Conservation (phyloP, 257 asterid species). For the Nicotiana undulata region DNA sequence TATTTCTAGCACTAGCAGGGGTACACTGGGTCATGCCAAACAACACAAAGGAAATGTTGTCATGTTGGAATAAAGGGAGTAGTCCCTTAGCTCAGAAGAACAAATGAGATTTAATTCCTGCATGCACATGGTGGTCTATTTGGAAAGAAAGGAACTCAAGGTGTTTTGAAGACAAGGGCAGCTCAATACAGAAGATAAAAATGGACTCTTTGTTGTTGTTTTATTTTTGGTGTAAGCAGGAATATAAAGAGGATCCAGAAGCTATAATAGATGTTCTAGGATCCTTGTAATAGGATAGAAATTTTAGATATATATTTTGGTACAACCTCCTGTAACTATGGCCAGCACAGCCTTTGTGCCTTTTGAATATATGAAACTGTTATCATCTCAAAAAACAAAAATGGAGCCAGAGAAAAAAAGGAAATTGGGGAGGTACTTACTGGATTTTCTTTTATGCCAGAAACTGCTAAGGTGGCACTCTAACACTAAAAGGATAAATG, state of each 20-base stretch:
- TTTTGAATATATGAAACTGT: not conserved
- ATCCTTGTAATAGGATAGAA: not conserved
- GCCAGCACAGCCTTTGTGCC: not conserved
- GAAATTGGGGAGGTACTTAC: no score
- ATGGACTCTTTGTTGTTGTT: not conserved
- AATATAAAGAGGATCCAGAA: not conserved
- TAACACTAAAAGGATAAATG: no score
- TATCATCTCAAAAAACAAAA: not conserved
- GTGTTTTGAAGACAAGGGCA: not conserved
- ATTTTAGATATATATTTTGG: not conserved
- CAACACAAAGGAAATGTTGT: not conserved
- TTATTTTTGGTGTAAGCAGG: not conserved
- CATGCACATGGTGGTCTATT: not conserved
- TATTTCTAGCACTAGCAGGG: not conserved
- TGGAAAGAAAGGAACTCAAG: not conserved
- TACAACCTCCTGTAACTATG: no score
- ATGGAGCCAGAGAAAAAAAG: no score
- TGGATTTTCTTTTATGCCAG: no score
- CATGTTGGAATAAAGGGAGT: not conserved
- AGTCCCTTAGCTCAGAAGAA: not conserved
- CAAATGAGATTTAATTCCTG: not conserved
- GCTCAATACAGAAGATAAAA: not conserved
- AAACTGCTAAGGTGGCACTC: no score
- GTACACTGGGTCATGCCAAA: not conserved
- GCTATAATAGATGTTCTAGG: conserved; percentile 1